Evolutionary conservation across 2,329 filamentous ascomycete species (phyloP).

Genomic region (Aspergillus sp.): DNA sequence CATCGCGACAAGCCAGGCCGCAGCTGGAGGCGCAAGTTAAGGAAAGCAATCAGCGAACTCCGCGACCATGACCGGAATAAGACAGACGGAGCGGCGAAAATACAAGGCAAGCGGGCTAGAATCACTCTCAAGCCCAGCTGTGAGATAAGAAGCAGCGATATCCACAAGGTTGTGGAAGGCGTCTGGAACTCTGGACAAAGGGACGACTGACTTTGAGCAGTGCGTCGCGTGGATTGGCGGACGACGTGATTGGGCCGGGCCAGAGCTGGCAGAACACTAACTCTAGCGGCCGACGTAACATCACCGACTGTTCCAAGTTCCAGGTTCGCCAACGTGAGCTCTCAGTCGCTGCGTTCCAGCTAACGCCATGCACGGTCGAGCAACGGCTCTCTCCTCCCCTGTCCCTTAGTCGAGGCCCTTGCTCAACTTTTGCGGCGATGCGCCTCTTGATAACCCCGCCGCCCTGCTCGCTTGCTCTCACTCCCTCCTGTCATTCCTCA

Average conservation of each 20-base stretch:
- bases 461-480: conserved; percentile 17
- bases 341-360: conserved; percentile 6
- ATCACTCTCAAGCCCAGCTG: not conserved
- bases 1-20: conserved; percentile 32
- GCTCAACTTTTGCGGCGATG: conserved; percentile 23
- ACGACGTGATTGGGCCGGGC: conserved; percentile 16
- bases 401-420: conserved; percentile 25
- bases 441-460: conserved; percentile 24
- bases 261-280: not conserved
- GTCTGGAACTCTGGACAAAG: not conserved
- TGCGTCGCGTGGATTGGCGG: not conserved
- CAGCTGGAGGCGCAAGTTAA: conserved; percentile 21
- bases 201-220: conserved; percentile 3
- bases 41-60: conserved; percentile 19
- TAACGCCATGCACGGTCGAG: conserved; percentile 5
- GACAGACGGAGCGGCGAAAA: conserved; percentile 2
- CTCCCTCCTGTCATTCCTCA: conserved; percentile 3
- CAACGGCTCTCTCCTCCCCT: conserved; percentile 18
- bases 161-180: not conserved
- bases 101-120: conserved; percentile 4
- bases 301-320: conserved; percentile 2
- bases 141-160: not conserved
- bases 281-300: conserved; percentile 2
- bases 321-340: not conserved
- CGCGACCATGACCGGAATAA: conserved; percentile 26